Conservation (phyloP, 2,329 filamentous ascomycete species). For the Hymenoscyphus fructigenus region DNA sequence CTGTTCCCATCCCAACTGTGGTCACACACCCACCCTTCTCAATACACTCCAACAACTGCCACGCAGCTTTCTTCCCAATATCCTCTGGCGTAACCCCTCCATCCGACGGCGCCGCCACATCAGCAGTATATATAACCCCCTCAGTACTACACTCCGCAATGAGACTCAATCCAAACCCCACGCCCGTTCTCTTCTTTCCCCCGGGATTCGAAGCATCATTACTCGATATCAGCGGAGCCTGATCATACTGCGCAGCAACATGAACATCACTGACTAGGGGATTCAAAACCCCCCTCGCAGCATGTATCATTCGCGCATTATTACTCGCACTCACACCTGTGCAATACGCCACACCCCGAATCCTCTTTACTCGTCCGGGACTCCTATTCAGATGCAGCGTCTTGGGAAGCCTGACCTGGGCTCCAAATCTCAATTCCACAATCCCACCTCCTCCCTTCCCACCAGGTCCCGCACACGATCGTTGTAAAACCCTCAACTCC, state of each 20-base stretch:
- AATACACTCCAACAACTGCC: conserved; percentile 83
- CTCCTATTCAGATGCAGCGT: conserved; percentile 84
- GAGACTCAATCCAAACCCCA: conserved; percentile 87
- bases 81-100: conserved; percentile 89
- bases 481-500: conserved; percentile 76
- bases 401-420: conserved; percentile 90
- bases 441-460: conserved; percentile 83
- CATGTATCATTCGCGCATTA: conserved; percentile 93
- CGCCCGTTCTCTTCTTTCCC: conserved; percentile 68
- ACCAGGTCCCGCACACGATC: conserved; percentile 73
- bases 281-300: conserved; percentile 84
- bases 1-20: conserved; percentile 66
- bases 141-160: conserved; percentile 86
- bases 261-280: conserved; percentile 85
- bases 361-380: conserved; percentile 80
- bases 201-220: conserved; percentile 55
- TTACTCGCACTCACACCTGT: conserved; percentile 90
- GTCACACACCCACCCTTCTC: conserved; percentile 80
- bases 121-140: conserved; percentile 84
- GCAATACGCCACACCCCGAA: conserved; percentile 90
- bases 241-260: conserved; percentile 77
- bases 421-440: conserved; percentile 91
- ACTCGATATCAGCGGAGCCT: conserved; percentile 55
- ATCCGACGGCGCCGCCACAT: conserved; percentile 70
- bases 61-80: conserved; percentile 82